Evolutionary conservation across 2,329 filamentous ascomycete genomes (phyloP).

Genomic region (Onygenales sp.): DNA sequence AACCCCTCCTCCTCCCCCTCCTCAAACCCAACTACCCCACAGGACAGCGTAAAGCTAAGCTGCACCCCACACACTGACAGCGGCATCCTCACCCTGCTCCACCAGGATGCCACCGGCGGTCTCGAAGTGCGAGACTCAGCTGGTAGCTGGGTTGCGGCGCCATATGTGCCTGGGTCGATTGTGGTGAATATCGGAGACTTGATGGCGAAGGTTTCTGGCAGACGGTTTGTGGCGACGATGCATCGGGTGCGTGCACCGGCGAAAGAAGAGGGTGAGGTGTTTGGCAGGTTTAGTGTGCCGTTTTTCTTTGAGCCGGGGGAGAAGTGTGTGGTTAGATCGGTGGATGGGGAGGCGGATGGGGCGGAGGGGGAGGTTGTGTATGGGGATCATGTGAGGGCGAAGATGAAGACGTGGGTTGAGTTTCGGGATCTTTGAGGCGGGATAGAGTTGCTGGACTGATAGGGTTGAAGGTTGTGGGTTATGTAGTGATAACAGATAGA

Average conservation of each 20-base stretch:
- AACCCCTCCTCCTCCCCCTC: neutral
- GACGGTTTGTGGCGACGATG: slow-evolving; percentile 36
- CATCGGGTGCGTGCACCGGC: slow-evolving; percentile 31
- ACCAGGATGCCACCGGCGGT: slow-evolving; percentile 39
- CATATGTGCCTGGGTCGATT: slow-evolving; percentile 31
- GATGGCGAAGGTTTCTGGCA: slow-evolving; percentile 33
- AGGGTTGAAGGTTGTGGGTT: no score
- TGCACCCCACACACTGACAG: slow-evolving; percentile 32
- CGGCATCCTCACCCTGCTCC: slow-evolving; percentile 39
- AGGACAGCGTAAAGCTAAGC: slow-evolving; percentile 13
- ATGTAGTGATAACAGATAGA: no score
- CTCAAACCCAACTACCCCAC: neutral
- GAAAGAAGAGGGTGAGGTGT: slow-evolving; percentile 6
- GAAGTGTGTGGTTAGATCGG: slow-evolving; percentile 28
- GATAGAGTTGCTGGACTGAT: no score
- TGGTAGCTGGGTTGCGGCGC: slow-evolving; percentile 33
- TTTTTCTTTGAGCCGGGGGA: slow-evolving; percentile 42
- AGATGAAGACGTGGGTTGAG: slow-evolving; percentile 38
- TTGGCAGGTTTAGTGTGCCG: slow-evolving; percentile 34
- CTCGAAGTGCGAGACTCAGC: slow-evolving; percentile 38
- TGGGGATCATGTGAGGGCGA: slow-evolving; percentile 33
- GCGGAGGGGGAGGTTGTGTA: slow-evolving; percentile 25
- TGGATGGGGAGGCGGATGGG: slow-evolving; percentile 21
- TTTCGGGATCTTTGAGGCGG: slow-evolving; percentile 25
- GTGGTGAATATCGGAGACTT: slow-evolving; percentile 40